Conservation (phyloP, 805 yeast species). For the Candida insectalens region DNA sequence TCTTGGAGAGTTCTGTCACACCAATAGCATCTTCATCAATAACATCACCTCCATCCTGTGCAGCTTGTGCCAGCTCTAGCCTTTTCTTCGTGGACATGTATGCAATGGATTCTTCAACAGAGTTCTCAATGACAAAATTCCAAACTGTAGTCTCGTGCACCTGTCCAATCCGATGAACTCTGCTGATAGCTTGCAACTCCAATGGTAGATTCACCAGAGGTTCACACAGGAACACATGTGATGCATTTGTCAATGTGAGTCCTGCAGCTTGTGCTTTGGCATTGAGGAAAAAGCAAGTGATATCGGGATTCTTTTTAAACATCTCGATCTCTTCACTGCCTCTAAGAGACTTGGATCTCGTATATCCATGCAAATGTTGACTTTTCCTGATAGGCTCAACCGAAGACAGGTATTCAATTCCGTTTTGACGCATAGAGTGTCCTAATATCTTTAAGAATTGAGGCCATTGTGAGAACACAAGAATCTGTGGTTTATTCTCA, state of each 20-base stretch:
- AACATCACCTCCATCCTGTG: slow-evolving; percentile 8
- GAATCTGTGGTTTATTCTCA: slow-evolving; percentile 64
- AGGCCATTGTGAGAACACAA: slow-evolving; percentile 85
- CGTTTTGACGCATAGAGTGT: slow-evolving; percentile 51
- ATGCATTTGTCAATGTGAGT: slow-evolving; percentile 81
- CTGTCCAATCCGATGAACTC: slow-evolving; percentile 93
- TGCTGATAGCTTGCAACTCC: slow-evolving; percentile 84
- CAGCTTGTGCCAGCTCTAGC: slow-evolving; percentile 27
- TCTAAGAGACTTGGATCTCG: not conserved
- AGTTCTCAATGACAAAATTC: slow-evolving; percentile 76
- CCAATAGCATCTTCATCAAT: slow-evolving; percentile 36
- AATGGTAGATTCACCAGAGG: slow-evolving; percentile 82
- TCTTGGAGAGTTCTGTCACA: slow-evolving; percentile 44
- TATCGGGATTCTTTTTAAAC: slow-evolving; percentile 48
- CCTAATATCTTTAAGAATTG: slow-evolving; percentile 61
- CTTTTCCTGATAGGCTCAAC: slow-evolving; percentile 12
- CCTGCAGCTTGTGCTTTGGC: slow-evolving; percentile 89
- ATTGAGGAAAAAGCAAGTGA: slow-evolving; percentile 81
- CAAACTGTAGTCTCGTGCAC: slow-evolving; percentile 73
- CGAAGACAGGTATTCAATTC: slow-evolving; percentile 49
- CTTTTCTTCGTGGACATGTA: slow-evolving; percentile 57
- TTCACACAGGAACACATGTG: slow-evolving; percentile 86
- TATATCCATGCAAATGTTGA: not conserved
- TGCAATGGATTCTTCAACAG: slow-evolving; percentile 85
- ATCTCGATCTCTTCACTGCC: slow-evolving; percentile 34